Evolutionary conservation across 495 filamentous ascomycete species (phyloP).

Genomic region (Podospora sp.): DNA sequence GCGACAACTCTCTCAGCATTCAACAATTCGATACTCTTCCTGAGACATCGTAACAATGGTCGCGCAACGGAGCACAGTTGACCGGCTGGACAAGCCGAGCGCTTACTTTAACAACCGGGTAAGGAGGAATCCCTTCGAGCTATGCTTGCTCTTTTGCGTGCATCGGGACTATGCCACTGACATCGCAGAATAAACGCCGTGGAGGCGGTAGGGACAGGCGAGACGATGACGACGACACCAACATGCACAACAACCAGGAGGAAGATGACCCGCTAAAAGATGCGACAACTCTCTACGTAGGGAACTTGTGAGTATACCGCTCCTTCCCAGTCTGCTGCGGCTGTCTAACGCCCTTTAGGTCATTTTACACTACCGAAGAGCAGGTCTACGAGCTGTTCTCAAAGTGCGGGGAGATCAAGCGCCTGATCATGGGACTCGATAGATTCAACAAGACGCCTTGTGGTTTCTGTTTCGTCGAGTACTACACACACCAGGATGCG

Average conservation of each 20-base stretch:
- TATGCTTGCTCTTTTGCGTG: not conserved
- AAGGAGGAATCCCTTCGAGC: conserved; percentile 18
- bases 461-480: conserved; percentile 99
- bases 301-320: conserved; percentile 73
- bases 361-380: conserved; percentile 99
- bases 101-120: conserved; percentile 84
- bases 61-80: conserved; percentile 65
- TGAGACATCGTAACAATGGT: conserved; percentile 18
- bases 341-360: conserved; percentile 54
- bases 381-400: conserved; percentile 97
- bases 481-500: conserved; percentile 95
- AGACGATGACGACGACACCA: conserved; percentile 54
- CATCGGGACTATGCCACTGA: not conserved
- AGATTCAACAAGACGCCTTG: conserved; percentile 96
- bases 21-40: not conserved
- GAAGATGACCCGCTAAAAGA: conserved; percentile 74
- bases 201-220: conserved; percentile 64
- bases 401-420: conserved; percentile 97
- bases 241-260: conserved; percentile 52
- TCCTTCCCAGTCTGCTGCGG: not conserved
- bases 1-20: conserved; percentile 2
- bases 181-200: conserved; percentile 60
- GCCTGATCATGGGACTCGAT: conserved; percentile 97
- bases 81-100: conserved; percentile 84
- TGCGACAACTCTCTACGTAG: conserved; percentile 95